Percentiles rank a stretch among this genome's conserved stretches.
These are phyloP conservation scores for Hericium rajendrae DNA, from an alignment of 768 basidiomycete genomes.

Conservation along the genomic window DNA sequence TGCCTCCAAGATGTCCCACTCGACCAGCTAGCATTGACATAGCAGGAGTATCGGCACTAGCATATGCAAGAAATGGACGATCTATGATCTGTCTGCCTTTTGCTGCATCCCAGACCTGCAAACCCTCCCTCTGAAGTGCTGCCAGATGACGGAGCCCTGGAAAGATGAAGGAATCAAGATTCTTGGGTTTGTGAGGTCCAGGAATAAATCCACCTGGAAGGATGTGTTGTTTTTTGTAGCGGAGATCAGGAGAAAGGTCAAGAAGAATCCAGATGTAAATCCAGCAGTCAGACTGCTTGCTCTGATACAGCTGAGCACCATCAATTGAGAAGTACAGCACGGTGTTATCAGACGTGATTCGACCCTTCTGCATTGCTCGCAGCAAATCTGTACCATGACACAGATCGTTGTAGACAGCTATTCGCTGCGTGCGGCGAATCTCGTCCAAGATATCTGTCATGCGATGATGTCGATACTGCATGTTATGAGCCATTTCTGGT, in stretches of 20 bases:
- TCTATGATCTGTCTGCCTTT: not conserved
- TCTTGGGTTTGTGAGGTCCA: conserved; percentile 25
- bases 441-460: too few species aligned
- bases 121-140: conserved; percentile 19
- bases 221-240: too few species aligned
- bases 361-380: not conserved
- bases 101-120: conserved; percentile 18
- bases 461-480: too few species aligned
- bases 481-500: too few species aligned
- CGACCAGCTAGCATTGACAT: conserved; percentile 21
- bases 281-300: too few species aligned
- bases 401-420: conserved; percentile 7
- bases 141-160: conserved; percentile 24
- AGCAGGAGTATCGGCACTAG: conserved; percentile 25
- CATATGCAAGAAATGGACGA: conserved; percentile 12
- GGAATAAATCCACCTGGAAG: conserved; percentile 22
- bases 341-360: conserved; percentile 7
- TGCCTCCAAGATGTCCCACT: too few species aligned
- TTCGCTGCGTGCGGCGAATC: too few species aligned
- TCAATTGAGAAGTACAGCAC: too few species aligned
- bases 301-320: too few species aligned
- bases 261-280: too few species aligned
- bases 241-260: too few species aligned
- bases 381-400: conserved; percentile 12
- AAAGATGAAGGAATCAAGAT: conserved; percentile 20